phyloP scores from a whole-genome alignment of 345 rosid species.

The Cardamine resedifolia region DNA sequence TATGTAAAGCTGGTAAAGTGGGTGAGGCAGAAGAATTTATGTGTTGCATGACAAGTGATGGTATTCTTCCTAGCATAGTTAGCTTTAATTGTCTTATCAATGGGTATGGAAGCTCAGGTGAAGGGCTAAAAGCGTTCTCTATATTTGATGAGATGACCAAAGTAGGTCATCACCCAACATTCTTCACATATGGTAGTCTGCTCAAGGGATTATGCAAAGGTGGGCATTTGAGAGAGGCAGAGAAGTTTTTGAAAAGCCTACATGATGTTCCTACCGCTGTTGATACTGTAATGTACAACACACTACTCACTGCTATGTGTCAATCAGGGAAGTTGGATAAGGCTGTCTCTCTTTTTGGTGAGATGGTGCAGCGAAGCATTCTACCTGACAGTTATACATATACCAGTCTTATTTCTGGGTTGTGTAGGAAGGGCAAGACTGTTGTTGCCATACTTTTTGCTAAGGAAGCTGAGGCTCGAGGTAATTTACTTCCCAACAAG shows the following conservation, averaged over 20 bases:
- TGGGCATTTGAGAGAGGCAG: slow-evolving; percentile 61
- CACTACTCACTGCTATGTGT: slow-evolving; percentile 60
- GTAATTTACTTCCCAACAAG: slow-evolving; percentile 42
- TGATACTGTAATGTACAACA: slow-evolving; percentile 68
- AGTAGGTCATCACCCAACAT: slow-evolving; percentile 62
- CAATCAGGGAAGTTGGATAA: slow-evolving; percentile 58
- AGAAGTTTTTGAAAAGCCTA: slow-evolving; percentile 54
- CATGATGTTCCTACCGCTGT: slow-evolving; percentile 58
- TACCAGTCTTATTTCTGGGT: slow-evolving; percentile 62
- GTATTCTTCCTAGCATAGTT: slow-evolving; percentile 47
- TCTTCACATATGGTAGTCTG: slow-evolving; percentile 70
- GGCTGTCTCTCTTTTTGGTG: slow-evolving; percentile 59
- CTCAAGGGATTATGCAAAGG: slow-evolving; percentile 85
- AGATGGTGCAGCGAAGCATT: slow-evolving; percentile 59
- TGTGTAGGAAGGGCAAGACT: slow-evolving; percentile 67
- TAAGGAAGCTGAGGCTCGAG: slow-evolving; percentile 49
- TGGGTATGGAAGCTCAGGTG: slow-evolving; percentile 58
- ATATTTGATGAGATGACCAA: slow-evolving; percentile 77
- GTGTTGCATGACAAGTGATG: slow-evolving; percentile 55
- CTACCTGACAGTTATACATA: slow-evolving; percentile 71
- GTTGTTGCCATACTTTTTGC: slow-evolving; percentile 66
- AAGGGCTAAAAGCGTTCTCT: slow-evolving; percentile 59
- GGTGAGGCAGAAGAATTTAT: slow-evolving; percentile 61
- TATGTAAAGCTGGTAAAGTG: slow-evolving; percentile 69
- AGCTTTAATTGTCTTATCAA: slow-evolving; percentile 71